Base-by-base conservation (phyloP, 345 rosid species). In the Geranium rotundifolium region DNA sequence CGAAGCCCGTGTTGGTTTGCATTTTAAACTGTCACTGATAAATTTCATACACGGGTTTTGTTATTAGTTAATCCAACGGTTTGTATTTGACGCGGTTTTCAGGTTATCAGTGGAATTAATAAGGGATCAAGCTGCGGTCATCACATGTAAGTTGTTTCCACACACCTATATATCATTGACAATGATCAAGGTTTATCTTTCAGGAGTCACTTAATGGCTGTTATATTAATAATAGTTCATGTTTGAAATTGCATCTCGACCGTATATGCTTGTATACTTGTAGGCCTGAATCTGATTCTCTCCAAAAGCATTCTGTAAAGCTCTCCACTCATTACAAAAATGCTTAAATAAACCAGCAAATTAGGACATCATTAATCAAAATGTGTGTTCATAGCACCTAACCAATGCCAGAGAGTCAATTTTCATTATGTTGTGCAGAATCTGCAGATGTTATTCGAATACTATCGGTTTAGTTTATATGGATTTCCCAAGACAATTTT, bases 71-170 rank as follows among this genome's bases (percentile, higher is more conserved):
- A 63, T 58, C 68, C 72, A 46, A 31, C 59, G 68, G 58, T 39
- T 64, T 58, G 4, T 4, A 8, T 16, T 16, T 61, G 29, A 64
- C 70, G 5, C 67, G 18, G 29, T 77, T 65, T 78, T 65, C 83
- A 93, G 99, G 96, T 90, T 29, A 84, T 95, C 63, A 85, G 97
- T 80, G 99, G 99, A 76, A 88, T 95, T 67, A 88, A 86, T 63
- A 80, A 71, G 72, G 99, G 97, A 62, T 81, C 96, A 62, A 85
- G 82, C 80, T 95, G 97, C 74, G 99, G 99, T 62, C 81, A 85
- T 72, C 82, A 88, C 73, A 82, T 73, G 99, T 95, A 72, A 69
- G 83, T 64, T 61, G 60, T 56, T 41, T 56, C 58, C 19, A 27
- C 54, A 50, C 52, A 17, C 20, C 2, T 56, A 13, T 19, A 5